These are phyloP conservation scores for Byssoonygena ceratinophila DNA, from an alignment of 2,329 filamentous ascomycete species.

Conservation along the genomic window DNA sequence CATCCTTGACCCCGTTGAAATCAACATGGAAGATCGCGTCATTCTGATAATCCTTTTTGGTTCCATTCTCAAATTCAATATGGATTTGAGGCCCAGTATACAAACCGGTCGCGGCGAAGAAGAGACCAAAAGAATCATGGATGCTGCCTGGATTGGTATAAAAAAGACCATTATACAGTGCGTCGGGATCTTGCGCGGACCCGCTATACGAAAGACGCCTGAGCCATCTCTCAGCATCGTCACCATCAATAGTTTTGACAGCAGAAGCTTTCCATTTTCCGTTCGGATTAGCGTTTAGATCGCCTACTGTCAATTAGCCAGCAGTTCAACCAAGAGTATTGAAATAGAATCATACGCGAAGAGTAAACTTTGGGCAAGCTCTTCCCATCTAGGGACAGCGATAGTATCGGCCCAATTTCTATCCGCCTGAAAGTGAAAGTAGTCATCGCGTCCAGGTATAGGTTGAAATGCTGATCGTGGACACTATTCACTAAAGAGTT, in stretches of 20 bases:
- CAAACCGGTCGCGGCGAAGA: constrained; percentile 12
- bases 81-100: constrained; percentile 24
- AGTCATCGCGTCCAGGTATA: constrained; percentile 18
- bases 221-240: constrained; percentile 23
- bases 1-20: constrained; percentile 31
- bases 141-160: constrained; percentile 14
- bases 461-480: constrained; percentile 51
- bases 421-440: constrained; percentile 45
- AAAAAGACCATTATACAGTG: constrained; percentile 27
- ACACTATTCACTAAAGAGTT: constrained; percentile 44
- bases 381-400: constrained; percentile 50
- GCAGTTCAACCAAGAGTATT: background rate
- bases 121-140: constrained; percentile 6
- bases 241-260: constrained; percentile 25
- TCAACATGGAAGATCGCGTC: constrained; percentile 19
- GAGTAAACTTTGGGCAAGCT: constrained; percentile 47
- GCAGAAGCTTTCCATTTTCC: constrained; percentile 21
- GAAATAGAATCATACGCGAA: constrained; percentile 10
- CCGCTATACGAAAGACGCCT: constrained; percentile 17
- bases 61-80: constrained; percentile 27
- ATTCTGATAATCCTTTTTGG: constrained; percentile 21
- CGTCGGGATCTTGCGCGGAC: constrained; percentile 24
- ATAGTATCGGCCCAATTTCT: constrained; percentile 47
- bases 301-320: constrained; percentile 12
- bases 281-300: constrained; percentile 13